Evolutionary conservation across 768 basidiomycete species (phyloP), one percentile per base, ranked within the genome.

Genomic region (Lactarius psammicola): DNA sequence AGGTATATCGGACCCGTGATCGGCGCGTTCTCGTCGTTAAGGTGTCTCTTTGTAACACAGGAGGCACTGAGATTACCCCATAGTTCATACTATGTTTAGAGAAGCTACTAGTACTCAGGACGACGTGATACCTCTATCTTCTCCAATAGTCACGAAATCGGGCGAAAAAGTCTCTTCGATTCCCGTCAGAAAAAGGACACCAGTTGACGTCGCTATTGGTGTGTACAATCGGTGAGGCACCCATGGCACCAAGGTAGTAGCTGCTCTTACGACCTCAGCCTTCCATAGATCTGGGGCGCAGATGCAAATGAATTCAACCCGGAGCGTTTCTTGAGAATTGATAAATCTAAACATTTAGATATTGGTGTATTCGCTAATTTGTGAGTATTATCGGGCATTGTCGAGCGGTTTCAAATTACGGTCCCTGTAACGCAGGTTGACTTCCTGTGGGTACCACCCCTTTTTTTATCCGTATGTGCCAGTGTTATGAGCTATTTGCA

Each of bases 111-210:
- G n/a, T n/a, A n/a, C 36, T 4, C 66, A 59, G 17, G 71, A 73
- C 54, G 69, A 71, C 28, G 66, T 71, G 2, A 60, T 72, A 11
- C 72, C 71, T 5, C 65, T 73, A 15, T 59, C 68, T 0, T 59
- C 55, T n/a, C 64, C 64, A 8, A 56, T 60, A 20, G 46, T 42
- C 9, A 34, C 53, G 17, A 60, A 65, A 31, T 60, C 53, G 1
- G 59, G 64, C 11, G 18, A 60, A 40, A 15, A 44, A 23, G 40
- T 65, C 34, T 23, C 64, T 6, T 49, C 49, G 2, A 65, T 65
- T 54, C 64, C 51, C 4, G 26, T 65, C 6, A 46, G 11, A 53
- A 56, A 60, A 54, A 58, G 64, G 23, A 59, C 57, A n/a, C 36
- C 33, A 9, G 30, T 56, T 23, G 59, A 65, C 13, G 33, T 65